These are phyloP conservation scores for Aspergillus sp. DNA, from an alignment of 2,329 filamentous ascomycete genomes.

Conservation along the genomic window DNA sequence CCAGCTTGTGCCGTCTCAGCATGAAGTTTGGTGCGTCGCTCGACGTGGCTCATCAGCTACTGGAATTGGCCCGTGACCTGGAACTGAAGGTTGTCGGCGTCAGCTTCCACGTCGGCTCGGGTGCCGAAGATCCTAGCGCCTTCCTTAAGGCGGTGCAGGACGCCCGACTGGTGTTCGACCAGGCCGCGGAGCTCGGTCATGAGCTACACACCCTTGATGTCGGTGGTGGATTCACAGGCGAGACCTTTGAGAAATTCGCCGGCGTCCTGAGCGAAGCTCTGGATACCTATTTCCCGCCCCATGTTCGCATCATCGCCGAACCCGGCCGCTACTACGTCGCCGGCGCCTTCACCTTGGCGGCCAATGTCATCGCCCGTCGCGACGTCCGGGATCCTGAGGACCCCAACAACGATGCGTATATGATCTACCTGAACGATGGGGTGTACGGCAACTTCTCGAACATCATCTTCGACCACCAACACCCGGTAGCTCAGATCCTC, in stretches of 20 bases:
- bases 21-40: conserved; percentile 95
- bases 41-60: conserved; percentile 73
- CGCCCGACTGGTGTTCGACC: conserved; percentile 83
- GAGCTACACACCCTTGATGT: conserved; percentile 85
- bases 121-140: conserved; percentile 86
- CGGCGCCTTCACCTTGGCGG: conserved; percentile 88
- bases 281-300: conserved; percentile 81
- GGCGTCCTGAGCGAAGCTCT: conserved; percentile 73
- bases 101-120: conserved; percentile 96
- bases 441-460: conserved; percentile 98
- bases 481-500: conserved; percentile 80
- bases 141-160: conserved; percentile 91
- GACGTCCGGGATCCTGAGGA: conserved; percentile 70
- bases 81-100: conserved; percentile 90
- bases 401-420: conserved; percentile 62
- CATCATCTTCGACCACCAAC: conserved; percentile 99
- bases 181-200: conserved; percentile 73
- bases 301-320: conserved; percentile 87
- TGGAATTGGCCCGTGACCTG: conserved; percentile 75
- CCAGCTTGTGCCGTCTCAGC: conserved; percentile 89
- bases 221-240: conserved; percentile 86
- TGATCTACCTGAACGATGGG: conserved; percentile 97
- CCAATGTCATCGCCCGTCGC: conserved; percentile 92
- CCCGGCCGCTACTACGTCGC: conserved; percentile 96
- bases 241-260: conserved; percentile 90